Base-by-base conservation (phyloP, 2,329 filamentous ascomycete genomes). In the Plectosphaerella plurivora region DNA sequence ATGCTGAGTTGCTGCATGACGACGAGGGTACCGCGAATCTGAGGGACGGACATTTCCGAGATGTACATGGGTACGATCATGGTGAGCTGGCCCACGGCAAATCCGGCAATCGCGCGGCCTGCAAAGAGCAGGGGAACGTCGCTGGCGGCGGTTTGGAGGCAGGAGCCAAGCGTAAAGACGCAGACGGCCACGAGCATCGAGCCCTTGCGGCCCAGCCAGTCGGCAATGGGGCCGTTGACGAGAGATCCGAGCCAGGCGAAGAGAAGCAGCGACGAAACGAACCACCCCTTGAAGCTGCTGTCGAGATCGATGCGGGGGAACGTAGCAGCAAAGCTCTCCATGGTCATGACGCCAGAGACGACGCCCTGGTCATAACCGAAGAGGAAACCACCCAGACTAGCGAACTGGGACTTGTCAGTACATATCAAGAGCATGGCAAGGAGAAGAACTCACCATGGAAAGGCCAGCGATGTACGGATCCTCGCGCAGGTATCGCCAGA, bases 311-410 rank as follows among this genome's bases (percentile, higher is more conserved):
- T 66, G 8, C 65, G 60, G 9, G 63, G 62, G 42, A 66, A 63
- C 0, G 52, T 42, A 5, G 55, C 61, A 2, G 46, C 64, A 53
- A 77, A 77, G 4, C 66, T 70, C 53, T 75, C 66, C 74, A 77
- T 78, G 1, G 66, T 69, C 28, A 76, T 60, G 1, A 77, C 68
- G n/a, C 71, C 72, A 1, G 71, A 74, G 8, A 78, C 66, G 15
- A 77, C 74, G 4, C 74, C 75, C 49, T 78, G 75, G 51, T 78
- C 74, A 59, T 78, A 77, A 2, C 75, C 75, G 39, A 74, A 78
- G 1, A 77, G 65, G 18, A 78, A 77, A 53, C 64, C 69, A 1
- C 67, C 68, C 3, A 74, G 68, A 36, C 66, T 62, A 4, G 65
- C 63, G 46, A 68, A 66, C 28, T 33, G 28, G 4, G 9, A 33